Base-by-base conservation (phyloP, 805 yeast genomes). In the Schwanniomyces pseudopolymorphus region DNA sequence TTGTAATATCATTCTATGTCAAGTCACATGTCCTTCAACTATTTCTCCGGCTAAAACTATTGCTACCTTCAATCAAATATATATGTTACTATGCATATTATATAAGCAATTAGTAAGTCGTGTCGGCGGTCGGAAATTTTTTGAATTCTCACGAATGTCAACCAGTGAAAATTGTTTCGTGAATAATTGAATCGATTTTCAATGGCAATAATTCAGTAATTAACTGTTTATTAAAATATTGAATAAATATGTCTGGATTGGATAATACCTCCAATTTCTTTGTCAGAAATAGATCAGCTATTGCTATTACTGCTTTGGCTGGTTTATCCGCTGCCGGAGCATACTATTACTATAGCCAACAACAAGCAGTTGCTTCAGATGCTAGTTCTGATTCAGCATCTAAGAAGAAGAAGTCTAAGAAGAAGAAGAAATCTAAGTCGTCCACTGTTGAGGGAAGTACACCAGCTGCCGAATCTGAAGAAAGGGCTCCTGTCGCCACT, bases 321-420 rank as follows among this genome's bases (percentile, higher is more conserved):
- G 80, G 81, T 48, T 78, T 81, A 43, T 77, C 84, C 33, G 88
- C 84, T 25, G 77, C 79, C 28, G 83, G 85, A 46, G 85, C 87
- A 8, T 81, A 78, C 55, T 78, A 76, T 55, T 74, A 72, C 53
- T 69, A 66, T 54, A 66, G 66, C 45, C 65, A 70, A 48, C 68
- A 57, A 54, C 55, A 52, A 35, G 40, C 55, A 17, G 47, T 41
- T 19, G 20, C 44, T 10, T 33, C 20, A 25, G 51, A 37, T 40
- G 33, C 51, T 8, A 33, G 45, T 7, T 17, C 59, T 52, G 53
- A 64, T 51, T 55, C 53, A 7, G 27, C 40, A 17, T 40, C 45
- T 61, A 72, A 69, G 57, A 43, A 50, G 55, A 56, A 43, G 43
- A 45, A 7, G 44, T 50, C 20, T 37, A 75, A 74, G 64, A 78